Conservation (phyloP, 1,284 basidiomycete genomes). For the Cutaneotrichosporon arboriforme region DNA sequence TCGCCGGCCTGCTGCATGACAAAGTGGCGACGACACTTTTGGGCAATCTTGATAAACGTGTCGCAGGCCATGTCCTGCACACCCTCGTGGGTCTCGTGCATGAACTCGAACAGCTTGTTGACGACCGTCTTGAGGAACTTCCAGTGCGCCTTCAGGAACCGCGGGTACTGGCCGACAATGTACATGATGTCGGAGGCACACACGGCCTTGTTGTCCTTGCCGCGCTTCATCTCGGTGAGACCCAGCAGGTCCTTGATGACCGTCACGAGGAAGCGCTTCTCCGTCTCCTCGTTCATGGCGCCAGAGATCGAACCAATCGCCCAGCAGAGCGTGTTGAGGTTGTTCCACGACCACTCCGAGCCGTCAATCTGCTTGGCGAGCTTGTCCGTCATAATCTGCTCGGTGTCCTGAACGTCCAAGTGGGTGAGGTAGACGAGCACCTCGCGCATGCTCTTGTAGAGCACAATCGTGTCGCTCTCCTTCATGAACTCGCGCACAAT, state of each 20-base stretch:
- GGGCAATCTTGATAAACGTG: slow-evolving; percentile 99
- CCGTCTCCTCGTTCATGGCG: slow-evolving; percentile 99
- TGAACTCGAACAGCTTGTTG: slow-evolving; percentile 99
- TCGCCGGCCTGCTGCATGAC: slow-evolving; percentile 98
- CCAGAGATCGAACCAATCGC: slow-evolving; percentile 99
- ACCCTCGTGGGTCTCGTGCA: slow-evolving; percentile 99
- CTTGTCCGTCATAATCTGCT: slow-evolving; percentile 95
- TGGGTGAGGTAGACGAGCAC: slow-evolving; percentile 95
- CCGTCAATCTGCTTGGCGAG: slow-evolving; percentile 95
- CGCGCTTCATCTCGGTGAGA: slow-evolving; percentile 95
- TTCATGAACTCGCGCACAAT: slow-evolving; percentile 99
- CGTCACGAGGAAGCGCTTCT: slow-evolving; percentile 97
- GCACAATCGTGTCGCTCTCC: slow-evolving; percentile 95
- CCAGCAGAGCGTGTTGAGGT: slow-evolving; percentile 99
- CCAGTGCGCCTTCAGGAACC: slow-evolving; percentile 99
- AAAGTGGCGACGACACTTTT: slow-evolving; percentile 96
- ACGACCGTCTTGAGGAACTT: slow-evolving; percentile 99
- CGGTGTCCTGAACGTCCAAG: slow-evolving; percentile 91
- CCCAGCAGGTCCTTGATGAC: slow-evolving; percentile 98
- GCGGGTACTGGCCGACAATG: slow-evolving; percentile 98
- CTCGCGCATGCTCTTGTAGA: slow-evolving; percentile 99
- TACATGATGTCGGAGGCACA: slow-evolving; percentile 99
- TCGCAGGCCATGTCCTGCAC: slow-evolving; percentile 99
- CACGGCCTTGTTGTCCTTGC: slow-evolving; percentile 99
- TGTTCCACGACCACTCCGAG: slow-evolving; percentile 99